These are phyloP conservation scores for Spergularia azorica DNA, from an alignment of 179 eudicot genomes.

Conservation along the genomic window DNA sequence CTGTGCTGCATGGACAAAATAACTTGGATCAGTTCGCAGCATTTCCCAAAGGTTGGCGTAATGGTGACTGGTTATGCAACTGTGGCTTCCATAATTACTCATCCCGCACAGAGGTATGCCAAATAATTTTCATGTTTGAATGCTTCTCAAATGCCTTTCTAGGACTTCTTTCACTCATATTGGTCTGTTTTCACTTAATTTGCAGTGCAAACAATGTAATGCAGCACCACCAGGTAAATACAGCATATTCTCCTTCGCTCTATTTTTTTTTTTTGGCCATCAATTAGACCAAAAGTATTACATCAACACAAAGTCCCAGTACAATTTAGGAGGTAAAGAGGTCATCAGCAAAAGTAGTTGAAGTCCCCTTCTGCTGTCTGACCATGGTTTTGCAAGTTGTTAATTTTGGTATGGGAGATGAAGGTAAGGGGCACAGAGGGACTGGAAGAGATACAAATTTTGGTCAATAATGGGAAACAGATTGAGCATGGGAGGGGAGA, in stretches of 20 bases:
- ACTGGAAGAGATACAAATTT: no score
- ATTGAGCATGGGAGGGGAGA: no score
- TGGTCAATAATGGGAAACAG: no score
- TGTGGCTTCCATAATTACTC: slow-evolving; percentile 88
- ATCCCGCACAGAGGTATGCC: slow-evolving; percentile 61
- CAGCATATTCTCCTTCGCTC: neutral
- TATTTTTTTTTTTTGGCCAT: neutral
- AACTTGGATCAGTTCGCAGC: slow-evolving; percentile 39
- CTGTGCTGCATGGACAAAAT: slow-evolving; percentile 26
- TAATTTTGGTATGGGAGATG: no score
- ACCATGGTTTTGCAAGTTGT: no score
- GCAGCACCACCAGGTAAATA: slow-evolving; percentile 54
- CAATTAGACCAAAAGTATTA: neutral
- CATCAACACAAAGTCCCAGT: no score
- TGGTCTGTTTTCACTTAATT: slow-evolving; percentile 12
- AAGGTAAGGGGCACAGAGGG: no score
- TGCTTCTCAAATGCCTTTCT: neutral
- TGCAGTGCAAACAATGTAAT: slow-evolving; percentile 79
- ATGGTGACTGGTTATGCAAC: slow-evolving; percentile 79
- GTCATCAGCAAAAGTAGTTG: no score
- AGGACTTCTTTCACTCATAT: neutral
- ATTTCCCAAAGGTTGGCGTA: slow-evolving; percentile 65
- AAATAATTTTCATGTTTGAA: neutral
- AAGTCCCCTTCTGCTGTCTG: no score
- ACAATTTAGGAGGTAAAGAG: no score